Base-by-base conservation (phyloP, 1,284 basidiomycete genomes). In the Leccinum variabile region DNA sequence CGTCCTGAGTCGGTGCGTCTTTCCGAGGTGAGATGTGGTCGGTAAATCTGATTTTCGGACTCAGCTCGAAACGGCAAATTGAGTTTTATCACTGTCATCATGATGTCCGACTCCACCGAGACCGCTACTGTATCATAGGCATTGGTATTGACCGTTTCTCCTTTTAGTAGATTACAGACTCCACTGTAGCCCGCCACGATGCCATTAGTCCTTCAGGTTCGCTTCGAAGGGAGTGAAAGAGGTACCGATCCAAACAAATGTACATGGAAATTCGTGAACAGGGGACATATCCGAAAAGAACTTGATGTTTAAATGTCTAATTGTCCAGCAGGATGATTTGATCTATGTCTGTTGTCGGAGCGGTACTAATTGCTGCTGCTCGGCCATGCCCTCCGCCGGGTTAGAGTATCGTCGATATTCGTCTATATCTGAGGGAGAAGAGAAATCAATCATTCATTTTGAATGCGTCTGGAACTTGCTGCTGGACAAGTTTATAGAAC, bases 261-360 rank as follows among this genome's bases (percentile, higher is more conserved):
- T 56, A 33, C 35, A 44, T 52, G 59, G 37, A 59, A 63, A 71
- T 62, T 62, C 56, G 33, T 41, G 56, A 30, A 54, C 44, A 46
- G 18, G 44, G 57, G 33, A 16, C 35, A 59, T 54, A 57, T 59
- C 65, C 59, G 56, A 61, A 62, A 55, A 58, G n/a, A 46, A 22
- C 60, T 18, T 62, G 59, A 25, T 57, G 35, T 39, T 56, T 59
- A 49, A 18, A 28, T n/a, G 22, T 41, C 22, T 44, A 30, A 56
- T n/a, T 44, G 37, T 49, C 13, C 13, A 30, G 53, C 2, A 61
- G 33, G 1, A 65, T 78, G 67, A 85, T 72, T 85, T 82, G 59
- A 82, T 85, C 18, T 84, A 83, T 68, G 81, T 79, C 49, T 84
- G 77, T 64, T 72, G 78, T 60, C 75, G 77, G 44, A 82, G 74